Evolutionary conservation across 2,329 filamentous ascomycete genomes (phyloP).

Genomic region (Scytalidium lignicola): DNA sequence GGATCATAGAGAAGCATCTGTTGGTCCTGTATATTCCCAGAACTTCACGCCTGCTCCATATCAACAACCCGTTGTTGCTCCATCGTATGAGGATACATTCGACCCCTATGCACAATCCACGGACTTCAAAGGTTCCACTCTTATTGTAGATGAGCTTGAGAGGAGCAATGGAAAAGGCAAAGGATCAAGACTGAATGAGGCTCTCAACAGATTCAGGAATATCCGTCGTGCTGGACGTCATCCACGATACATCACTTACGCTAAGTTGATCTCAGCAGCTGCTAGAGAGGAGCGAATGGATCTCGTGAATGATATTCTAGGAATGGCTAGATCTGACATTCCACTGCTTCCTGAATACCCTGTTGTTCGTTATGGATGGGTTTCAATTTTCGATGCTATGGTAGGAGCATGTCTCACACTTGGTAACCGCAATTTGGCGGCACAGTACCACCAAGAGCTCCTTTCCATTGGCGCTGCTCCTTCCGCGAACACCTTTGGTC

Average conservation of each 20-base stretch:
- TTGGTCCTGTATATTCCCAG: constrained; percentile 42
- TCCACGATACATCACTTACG: constrained; percentile 93
- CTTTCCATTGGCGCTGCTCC: constrained; percentile 85
- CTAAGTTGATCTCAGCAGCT: constrained; percentile 87
- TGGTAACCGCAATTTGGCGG: constrained; percentile 74
- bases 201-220: constrained; percentile 79
- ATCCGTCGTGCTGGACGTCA: constrained; percentile 89
- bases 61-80: constrained; percentile 44
- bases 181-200: constrained; percentile 71
- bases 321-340: constrained; percentile 84
- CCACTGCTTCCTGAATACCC: constrained; percentile 80
- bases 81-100: constrained; percentile 72
- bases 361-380: constrained; percentile 91
- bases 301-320: constrained; percentile 78
- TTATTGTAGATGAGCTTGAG: constrained; percentile 87
- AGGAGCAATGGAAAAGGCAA: constrained; percentile 59
- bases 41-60: constrained; percentile 47
- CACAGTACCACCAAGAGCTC: constrained; percentile 86
- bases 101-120: constrained; percentile 89
- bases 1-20: constrained; percentile 45
- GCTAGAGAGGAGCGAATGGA: constrained; percentile 80
- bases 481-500: constrained; percentile 93
- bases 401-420: constrained; percentile 83
- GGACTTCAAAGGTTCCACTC: constrained; percentile 87
- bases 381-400: constrained; percentile 94